A percentile compares a stretch with the other conserved stretches of the same genome.
phyloP scores from a whole-genome alignment of 768 basidiomycete species.

The Tylopilus balloui region DNA sequence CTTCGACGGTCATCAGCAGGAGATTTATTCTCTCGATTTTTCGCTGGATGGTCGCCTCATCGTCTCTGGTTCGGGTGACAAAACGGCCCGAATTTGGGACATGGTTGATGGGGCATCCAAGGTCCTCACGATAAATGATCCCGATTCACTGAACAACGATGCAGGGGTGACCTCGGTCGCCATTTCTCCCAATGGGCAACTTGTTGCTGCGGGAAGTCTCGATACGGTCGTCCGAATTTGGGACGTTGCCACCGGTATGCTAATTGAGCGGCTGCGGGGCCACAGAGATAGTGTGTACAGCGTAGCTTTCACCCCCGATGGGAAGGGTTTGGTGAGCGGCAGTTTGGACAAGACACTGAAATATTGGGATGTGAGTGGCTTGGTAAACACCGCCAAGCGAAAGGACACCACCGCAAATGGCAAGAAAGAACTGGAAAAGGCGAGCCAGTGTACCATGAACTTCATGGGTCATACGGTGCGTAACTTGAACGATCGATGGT shows the following conservation, averaged over 20 bases:
- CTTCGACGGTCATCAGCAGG: constrained; percentile 87
- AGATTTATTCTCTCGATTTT: constrained; percentile 93
- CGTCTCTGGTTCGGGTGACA: constrained; percentile 83
- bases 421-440: constrained; percentile 48
- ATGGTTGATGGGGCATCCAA: constrained; percentile 35
- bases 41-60: constrained; percentile 81
- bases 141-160: constrained; percentile 46
- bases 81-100: constrained; percentile 72
- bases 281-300: constrained; percentile 86
- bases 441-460: constrained; percentile 67
- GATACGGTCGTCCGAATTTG: constrained; percentile 80
- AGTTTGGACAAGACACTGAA: constrained; percentile 87
- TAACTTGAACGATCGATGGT: constrained; percentile 9
- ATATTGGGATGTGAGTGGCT: constrained; percentile 67
- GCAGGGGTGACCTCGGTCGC: constrained; percentile 78
- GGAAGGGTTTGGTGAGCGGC: constrained; percentile 82
- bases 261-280: constrained; percentile 72
- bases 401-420: constrained; percentile 38
- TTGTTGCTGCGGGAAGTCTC: constrained; percentile 64
- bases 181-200: constrained; percentile 68
- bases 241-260: constrained; percentile 61
- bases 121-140: constrained; percentile 40
- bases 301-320: constrained; percentile 91
- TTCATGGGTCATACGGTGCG: constrained; percentile 83
- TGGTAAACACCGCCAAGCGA: constrained; percentile 32